These are phyloP conservation scores for Botrytis elliptica DNA, from an alignment of 2,329 filamentous ascomycete species.

Conservation along the genomic window DNA sequence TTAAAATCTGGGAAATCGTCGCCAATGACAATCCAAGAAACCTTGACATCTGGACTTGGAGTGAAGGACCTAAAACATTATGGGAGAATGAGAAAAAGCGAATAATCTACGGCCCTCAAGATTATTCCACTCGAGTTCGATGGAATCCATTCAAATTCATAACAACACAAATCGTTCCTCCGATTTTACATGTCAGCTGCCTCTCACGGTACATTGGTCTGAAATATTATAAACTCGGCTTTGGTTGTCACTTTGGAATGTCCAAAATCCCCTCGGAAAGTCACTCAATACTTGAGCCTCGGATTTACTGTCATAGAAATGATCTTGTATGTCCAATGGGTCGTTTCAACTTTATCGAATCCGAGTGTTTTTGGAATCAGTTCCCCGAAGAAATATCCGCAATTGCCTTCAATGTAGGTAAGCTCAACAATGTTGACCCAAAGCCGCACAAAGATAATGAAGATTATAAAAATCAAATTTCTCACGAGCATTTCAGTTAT, in stretches of 20 bases:
- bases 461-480: neutral
- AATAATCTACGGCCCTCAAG: too few relatives aligned
- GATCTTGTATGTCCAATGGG: neutral
- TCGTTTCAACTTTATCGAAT: neutral
- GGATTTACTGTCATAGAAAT: neutral
- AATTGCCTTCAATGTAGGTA: neutral
- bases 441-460: neutral
- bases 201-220: neutral
- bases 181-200: neutral
- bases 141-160: neutral
- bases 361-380: neutral
- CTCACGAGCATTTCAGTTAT: neutral
- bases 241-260: neutral
- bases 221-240: neutral
- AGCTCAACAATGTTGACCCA: too few relatives aligned
- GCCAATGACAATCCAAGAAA: neutral
- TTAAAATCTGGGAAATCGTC: neutral
- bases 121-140: neutral
- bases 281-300: neutral
- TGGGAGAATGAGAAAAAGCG: too few relatives aligned
- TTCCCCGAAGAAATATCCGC: neutral
- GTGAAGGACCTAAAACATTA: neutral
- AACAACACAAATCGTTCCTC: neutral
- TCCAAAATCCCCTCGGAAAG: neutral
- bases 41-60: neutral